Base-by-base conservation (phyloP, 805 yeast genomes). In the Lachancea sp. region DNA sequence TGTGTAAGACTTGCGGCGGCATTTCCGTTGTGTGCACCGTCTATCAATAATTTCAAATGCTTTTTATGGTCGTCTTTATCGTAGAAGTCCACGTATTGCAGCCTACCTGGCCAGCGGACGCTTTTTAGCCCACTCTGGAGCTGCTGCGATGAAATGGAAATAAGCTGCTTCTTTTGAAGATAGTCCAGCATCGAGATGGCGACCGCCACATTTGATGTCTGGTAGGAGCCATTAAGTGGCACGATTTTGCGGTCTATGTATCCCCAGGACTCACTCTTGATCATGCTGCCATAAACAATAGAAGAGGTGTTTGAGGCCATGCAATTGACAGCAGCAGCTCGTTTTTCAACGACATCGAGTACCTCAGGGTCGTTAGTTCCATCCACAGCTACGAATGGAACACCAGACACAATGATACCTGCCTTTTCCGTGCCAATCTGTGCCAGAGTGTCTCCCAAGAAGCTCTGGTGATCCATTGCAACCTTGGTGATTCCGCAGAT, bases 11-110 rank as follows among this genome's bases (percentile, higher is more conserved):
- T 87, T n/a, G 66, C 63, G 0, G 96, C 93, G 0, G 97, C 95
- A 48, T 81, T 79, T 5, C 78, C 80, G 59, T 93, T 93, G 61
- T 93, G 98, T 0, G 98, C 97, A 2, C 98, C 98, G 65, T 91
- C 98, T 2, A 93, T 57, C 3, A 93, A 63, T 0, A 71, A 42
- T 1, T 60, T 52, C 2, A 61, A 41, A 16, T 29, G 25, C 8
- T 22, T 15, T 6, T 50, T 54, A 18, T 60, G 54, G 1, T 42
- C 41, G 1, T 65, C 42, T 1, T 56, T 46, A 12, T 59, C 53
- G 7, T 57, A 51, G n/a, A 71, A 54, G 3, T 63, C 48, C 12
- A 77, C 25, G 25, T 58, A 49, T 56, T 93, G 96, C 42, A 93
- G 66, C 49, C 99, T 68, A 1, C 97, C 98, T 0, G 95, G 95